Evolutionary conservation across 2,329 filamentous ascomycete genomes (phyloP).

Genomic region (Lachnellula hyalina): DNA sequence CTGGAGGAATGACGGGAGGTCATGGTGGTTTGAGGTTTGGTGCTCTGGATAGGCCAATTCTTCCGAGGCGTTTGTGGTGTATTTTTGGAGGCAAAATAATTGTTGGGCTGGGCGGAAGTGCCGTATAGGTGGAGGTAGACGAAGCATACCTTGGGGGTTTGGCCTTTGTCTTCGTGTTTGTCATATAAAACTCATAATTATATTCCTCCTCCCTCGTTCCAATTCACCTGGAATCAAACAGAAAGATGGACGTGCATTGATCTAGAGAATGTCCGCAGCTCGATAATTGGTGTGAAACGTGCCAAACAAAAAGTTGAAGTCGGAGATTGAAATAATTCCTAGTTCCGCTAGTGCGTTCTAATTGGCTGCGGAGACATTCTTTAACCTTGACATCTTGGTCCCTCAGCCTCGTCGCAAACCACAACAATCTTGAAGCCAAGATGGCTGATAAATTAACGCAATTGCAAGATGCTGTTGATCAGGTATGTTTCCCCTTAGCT

Average conservation of each 20-base stretch:
- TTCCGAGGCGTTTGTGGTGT: constrained; percentile 21
- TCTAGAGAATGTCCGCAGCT: background rate
- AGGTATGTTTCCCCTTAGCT: constrained; percentile 45
- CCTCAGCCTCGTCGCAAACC: constrained; percentile 12
- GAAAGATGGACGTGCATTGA: background rate
- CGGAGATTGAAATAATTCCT: constrained; percentile 5
- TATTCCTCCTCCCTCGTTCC: background rate
- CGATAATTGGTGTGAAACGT: background rate
- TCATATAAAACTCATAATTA: background rate
- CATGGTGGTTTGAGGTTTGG: constrained; percentile 49
- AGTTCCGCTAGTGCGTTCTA: background rate
- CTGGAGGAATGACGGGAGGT: constrained; percentile 58
- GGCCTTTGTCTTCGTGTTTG: background rate
- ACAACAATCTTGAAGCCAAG: constrained; percentile 2
- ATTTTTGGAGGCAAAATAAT: constrained; percentile 13
- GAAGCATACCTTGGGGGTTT: constrained; percentile 16
- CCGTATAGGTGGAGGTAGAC: constrained; percentile 11
- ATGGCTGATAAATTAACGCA: constrained; percentile 78
- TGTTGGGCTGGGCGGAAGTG: constrained; percentile 17
- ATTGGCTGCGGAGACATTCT: background rate
- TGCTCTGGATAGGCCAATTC: constrained; percentile 41
- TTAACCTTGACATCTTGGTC: background rate
- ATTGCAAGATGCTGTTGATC: constrained; percentile 78
- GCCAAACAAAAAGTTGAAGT: constrained; percentile 4
- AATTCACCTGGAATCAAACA: background rate